A percentile compares a stretch with the other conserved stretches of the same genome.
Evolutionary conservation across 2,329 filamentous ascomycete species (phyloP).

Genomic region (Stachybotrys chlorohalonatus): DNA sequence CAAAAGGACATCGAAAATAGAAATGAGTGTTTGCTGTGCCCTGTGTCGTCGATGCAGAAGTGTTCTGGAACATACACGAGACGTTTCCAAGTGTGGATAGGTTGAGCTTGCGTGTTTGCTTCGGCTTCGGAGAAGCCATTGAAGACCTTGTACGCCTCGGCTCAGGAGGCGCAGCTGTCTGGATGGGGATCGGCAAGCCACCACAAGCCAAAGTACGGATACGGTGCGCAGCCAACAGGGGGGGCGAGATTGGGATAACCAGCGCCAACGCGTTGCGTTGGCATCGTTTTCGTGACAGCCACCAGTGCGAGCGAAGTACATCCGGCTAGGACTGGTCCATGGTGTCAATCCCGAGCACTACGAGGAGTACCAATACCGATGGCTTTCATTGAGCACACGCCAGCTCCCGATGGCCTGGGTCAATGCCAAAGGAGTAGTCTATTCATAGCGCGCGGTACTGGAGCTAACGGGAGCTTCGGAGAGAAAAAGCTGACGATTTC

Average conservation of each 20-base stretch:
- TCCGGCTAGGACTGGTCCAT: too few relatives aligned
- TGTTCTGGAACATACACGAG: not conserved
- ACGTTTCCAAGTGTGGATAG: not conserved
- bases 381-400: not conserved
- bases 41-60: not conserved
- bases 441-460: not conserved
- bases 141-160: too few relatives aligned
- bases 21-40: not conserved
- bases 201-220: not conserved
- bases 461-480: too few relatives aligned
- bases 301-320: too few relatives aligned
- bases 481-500: not conserved
- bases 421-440: not conserved
- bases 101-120: not conserved
- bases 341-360: too few relatives aligned
- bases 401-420: not conserved
- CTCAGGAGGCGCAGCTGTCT: too few relatives aligned
- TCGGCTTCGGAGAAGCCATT: too few relatives aligned
- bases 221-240: not conserved
- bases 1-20: not conserved
- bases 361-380: not conserved
- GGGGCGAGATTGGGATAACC: not conserved
- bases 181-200: not conserved
- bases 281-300: not conserved
- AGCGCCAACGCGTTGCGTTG: too few relatives aligned